A percentile compares a stretch with the other conserved stretches of the same genome.
Evolutionary conservation across 73 alveolate genomes (phyloP).

Genomic region (Tetrahymena borealis): DNA sequence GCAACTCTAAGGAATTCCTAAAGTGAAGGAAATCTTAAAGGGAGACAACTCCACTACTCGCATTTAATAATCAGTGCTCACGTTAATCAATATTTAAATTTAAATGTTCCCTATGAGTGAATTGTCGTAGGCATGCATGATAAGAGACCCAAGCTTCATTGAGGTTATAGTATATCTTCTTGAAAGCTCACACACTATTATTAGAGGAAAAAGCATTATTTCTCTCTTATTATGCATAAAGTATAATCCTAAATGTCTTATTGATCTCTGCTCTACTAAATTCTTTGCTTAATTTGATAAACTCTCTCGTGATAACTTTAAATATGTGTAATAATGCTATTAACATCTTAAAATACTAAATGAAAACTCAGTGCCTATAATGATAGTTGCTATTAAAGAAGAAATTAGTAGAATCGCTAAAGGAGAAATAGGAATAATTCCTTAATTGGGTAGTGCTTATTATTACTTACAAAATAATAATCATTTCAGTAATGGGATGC

Average conservation of each 20-base stretch:
- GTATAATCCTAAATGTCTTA: slow-evolving; percentile 49
- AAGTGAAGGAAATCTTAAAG: slow-evolving; percentile 34
- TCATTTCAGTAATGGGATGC: background rate
- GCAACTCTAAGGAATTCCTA: slow-evolving; percentile 33
- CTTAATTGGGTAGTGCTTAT: background rate
- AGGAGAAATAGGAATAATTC: background rate
- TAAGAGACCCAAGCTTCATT: slow-evolving; percentile 38
- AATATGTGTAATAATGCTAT: slow-evolving; percentile 61
- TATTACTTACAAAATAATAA: background rate
- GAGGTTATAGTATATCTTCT: slow-evolving; percentile 27
- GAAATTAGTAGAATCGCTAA: background rate
- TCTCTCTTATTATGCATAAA: slow-evolving; percentile 47
- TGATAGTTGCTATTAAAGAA: background rate
- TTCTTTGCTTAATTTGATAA: slow-evolving; percentile 55
- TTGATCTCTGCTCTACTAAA: slow-evolving; percentile 49
- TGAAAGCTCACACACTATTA: slow-evolving; percentile 53
- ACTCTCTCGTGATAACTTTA: slow-evolving; percentile 53
- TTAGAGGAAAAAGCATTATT: slow-evolving; percentile 63
- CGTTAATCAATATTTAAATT: slow-evolving; percentile 45
- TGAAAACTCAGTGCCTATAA: background rate
- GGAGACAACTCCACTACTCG: slow-evolving; percentile 42
- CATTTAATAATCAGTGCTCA: slow-evolving; percentile 57
- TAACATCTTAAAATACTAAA: slow-evolving; percentile 18
- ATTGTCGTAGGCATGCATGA: slow-evolving; percentile 26
- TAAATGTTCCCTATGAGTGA: slow-evolving; percentile 12